Evolutionary conservation across 805 yeast genomes (phyloP), one percentile per base, ranked within the genome.

Genomic region (Saturnispora zaruensis): DNA sequence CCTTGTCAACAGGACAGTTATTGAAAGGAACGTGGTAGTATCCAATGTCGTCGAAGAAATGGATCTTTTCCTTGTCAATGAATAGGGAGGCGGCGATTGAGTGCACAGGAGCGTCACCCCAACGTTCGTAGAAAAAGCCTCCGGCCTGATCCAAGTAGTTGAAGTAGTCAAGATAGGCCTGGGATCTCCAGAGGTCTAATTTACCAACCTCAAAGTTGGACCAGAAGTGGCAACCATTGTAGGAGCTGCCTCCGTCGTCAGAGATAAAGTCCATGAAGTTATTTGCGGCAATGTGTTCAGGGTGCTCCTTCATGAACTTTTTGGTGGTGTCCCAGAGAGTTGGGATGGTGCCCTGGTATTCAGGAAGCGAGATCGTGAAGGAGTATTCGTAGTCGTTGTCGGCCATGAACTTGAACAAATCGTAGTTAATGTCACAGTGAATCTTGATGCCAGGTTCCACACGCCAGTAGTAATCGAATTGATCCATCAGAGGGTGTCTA

Each of bases 71-170:
- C 64, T 76, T 79, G 49, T 84, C 79, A 65, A 87, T 63, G 70
- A 88, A 85, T 56, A 88, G 70, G 4, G 93, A 71, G 20, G 87
- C 96, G 30, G 93, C 96, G 60, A 87, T 81, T 5, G 95, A 84
- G 66, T 87, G 96, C 45, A 87, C 83, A 33, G 96, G 96, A 25
- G 95, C 96, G 67, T 87, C 96, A 59, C 96, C 95, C 96, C 95
- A 87, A 68, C 96, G 77, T 72, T 85, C 89, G 66, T 87, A 88
- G 71, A 84, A 88, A 70, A 88, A 88, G n/a, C 96, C 96, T 65
- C 96, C 96, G 14, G 83, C 77, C 54, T 77, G 66, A 67, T 88
- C 96, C 60, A 88, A 75, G 58, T 74, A 70, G 18, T 85, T 84
- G 59, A 88, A 88, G 66, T 82, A 88, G 50, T 76, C 74, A 43